Percentiles rank a stretch among this genome's conserved stretches.
Conservation (phyloP, 257 asterid genomes). For the Ligustrum vulgare region DNA sequence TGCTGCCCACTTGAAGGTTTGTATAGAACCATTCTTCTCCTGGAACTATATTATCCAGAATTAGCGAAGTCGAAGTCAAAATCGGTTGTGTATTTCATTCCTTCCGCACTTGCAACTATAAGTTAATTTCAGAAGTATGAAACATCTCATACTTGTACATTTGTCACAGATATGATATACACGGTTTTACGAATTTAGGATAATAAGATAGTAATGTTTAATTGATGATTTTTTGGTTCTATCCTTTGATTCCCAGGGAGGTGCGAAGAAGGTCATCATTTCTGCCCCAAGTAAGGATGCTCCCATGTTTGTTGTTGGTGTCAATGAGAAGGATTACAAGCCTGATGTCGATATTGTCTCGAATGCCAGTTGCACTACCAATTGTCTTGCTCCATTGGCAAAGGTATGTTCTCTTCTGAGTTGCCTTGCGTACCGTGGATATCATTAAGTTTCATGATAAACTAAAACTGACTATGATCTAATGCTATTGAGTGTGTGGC, state of each 20-base stretch:
- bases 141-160: too few species aligned
- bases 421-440: neutral
- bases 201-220: neutral
- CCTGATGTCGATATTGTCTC: slow-evolving; percentile 69
- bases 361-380: slow-evolving; percentile 91
- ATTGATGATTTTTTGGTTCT: neutral
- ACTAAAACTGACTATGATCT: neutral
- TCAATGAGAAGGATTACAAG: slow-evolving; percentile 84
- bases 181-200: neutral
- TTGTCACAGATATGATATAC: too few species aligned
- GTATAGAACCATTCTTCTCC: too few species aligned
- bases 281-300: slow-evolving; percentile 85
- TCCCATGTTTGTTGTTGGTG: slow-evolving; percentile 91
- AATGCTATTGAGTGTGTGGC: slow-evolving; percentile 19
- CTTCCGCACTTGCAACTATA: too few species aligned
- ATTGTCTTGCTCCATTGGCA: slow-evolving; percentile 85
- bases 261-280: slow-evolving; percentile 83
- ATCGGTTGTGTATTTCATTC: too few species aligned
- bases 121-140: too few species aligned
- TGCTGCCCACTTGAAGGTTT: slow-evolving; percentile 84
- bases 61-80: neutral
- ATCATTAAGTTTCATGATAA: too few species aligned
- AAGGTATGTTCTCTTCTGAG: slow-evolving; percentile 39
- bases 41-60: neutral
- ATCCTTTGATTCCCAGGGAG: slow-evolving; percentile 45